Evolutionary conservation across 441 rosid genomes (phyloP), one percentile per base, ranked within the genome.

Genomic region (Populus hybrid): DNA sequence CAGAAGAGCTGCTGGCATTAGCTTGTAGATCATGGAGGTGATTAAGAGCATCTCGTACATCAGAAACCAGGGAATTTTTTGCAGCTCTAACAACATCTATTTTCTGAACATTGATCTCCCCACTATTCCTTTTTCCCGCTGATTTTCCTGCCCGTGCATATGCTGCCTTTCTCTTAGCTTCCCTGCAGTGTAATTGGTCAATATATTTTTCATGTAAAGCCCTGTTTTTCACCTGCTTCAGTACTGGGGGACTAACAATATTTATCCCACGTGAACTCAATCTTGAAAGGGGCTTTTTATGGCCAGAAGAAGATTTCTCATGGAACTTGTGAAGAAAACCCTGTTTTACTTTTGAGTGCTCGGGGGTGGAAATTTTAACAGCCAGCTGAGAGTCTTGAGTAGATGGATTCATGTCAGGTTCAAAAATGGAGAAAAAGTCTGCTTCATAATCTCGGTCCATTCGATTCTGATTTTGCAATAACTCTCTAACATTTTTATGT

Each of bases 161-260:
- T 38, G 81, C 88, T 6, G 90, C 84, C 80, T 82, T 89, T 85
- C 99, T 86, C 85, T 85, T 91, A 36, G 94, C 97, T 76, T 95
- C 99, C 85, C 99, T 89, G 72, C 50, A 36, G 78, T 91, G 97
- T 67, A 94, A 86, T 70, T 87, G 95, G 78, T 95, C 97, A 14
- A 95, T 88, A 76, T 94, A 92, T 81, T 87, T 94, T 81, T 95
- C 99, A 84, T 95, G 98, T 83, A 95, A 84, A 12, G 89, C 91
- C 82, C 73, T 86, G 85, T 90, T 90, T 76, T 91, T 89, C 0
- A 95, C 89, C 79, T 72, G 95, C 78, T 95, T 95, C 81, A 95
- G 75, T 9, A 95, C 98, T 5, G 88, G 91, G 7, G 98, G 95
- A 36, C 94, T 95, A 32, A 84, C 75, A 69, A 88, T 78, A 75